phyloP scores from a whole-genome alignment of 2,329 filamentous ascomycete species.

The Beauveria scarabaeidicola region DNA sequence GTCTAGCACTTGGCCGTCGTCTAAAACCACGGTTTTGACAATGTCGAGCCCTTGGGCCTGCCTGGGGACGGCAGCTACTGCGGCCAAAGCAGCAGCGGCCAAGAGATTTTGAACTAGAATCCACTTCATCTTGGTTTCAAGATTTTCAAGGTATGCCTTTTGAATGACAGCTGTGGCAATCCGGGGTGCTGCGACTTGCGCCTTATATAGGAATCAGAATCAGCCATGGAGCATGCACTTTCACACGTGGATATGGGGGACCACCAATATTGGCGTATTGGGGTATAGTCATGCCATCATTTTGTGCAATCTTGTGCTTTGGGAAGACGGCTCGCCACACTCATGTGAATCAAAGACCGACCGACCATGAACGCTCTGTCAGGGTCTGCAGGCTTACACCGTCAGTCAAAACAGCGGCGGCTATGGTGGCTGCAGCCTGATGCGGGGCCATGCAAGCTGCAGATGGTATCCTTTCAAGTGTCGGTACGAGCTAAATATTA shows the following conservation, averaged over 20 bases:
- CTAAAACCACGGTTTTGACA: conserved; percentile 12
- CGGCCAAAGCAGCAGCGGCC: neutral
- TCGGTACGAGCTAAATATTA: too few species aligned
- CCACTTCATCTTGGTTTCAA: neutral
- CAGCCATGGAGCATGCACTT: neutral
- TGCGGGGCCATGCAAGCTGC: conserved; percentile 4
- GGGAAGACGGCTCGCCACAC: neutral
- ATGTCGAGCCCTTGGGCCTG: conserved; percentile 5
- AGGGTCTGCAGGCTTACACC: neutral
- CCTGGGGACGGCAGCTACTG: neutral
- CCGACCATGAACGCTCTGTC: neutral
- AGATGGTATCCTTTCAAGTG: neutral
- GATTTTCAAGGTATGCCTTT: neutral
- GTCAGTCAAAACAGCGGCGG: neutral
- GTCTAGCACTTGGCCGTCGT: conserved; percentile 15
- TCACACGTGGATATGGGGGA: neutral
- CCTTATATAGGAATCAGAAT: neutral
- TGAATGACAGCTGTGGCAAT: too few species aligned
- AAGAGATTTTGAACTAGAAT: neutral
- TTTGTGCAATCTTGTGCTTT: neutral
- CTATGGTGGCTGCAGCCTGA: neutral
- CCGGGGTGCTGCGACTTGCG: neutral
- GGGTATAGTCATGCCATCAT: neutral
- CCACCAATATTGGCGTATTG: neutral
- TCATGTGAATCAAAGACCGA: neutral